phyloP scores from a whole-genome alignment of 2,329 filamentous ascomycete species.

The Epichloe baconii region DNA sequence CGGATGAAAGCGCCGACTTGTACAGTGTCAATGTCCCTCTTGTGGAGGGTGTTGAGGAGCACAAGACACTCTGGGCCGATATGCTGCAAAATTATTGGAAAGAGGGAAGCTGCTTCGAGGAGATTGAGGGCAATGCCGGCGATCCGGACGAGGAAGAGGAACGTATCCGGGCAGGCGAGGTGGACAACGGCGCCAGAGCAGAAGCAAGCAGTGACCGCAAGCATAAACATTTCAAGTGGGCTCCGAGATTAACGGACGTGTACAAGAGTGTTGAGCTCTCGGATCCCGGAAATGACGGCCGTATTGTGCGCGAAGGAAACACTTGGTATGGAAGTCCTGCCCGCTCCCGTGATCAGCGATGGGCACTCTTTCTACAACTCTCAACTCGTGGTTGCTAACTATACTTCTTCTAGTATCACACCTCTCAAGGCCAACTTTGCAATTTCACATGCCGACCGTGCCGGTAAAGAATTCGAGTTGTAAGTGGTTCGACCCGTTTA shows the following conservation, averaged over 20 bases:
- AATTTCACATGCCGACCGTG: slow-evolving; percentile 32
- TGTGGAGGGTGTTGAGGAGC: slow-evolving; percentile 56
- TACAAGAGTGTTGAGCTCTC: slow-evolving; percentile 74
- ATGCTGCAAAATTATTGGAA: slow-evolving; percentile 89
- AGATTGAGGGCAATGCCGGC: slow-evolving; percentile 52
- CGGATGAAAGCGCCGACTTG: slow-evolving; percentile 57
- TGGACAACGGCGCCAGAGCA: slow-evolving; percentile 13
- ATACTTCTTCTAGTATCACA: slow-evolving; percentile 51
- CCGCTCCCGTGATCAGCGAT: background rate
- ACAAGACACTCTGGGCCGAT: slow-evolving; percentile 67
- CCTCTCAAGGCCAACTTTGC: slow-evolving; percentile 88
- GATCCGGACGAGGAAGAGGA: slow-evolving; percentile 60
- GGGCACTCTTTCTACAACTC: background rate
- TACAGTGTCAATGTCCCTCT: slow-evolving; percentile 88
- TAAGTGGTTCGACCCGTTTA: slow-evolving; percentile 1
- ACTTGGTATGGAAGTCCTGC: slow-evolving; percentile 50
- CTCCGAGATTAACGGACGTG: slow-evolving; percentile 75
- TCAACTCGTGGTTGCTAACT: slow-evolving; percentile 4
- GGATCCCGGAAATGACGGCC: slow-evolving; percentile 76
- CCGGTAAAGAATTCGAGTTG: slow-evolving; percentile 62
- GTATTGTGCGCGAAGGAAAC: slow-evolving; percentile 76
- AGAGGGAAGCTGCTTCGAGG: slow-evolving; percentile 74
- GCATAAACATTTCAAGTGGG: slow-evolving; percentile 92
- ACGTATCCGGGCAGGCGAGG: slow-evolving; percentile 51
- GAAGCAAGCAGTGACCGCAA: slow-evolving; percentile 34